A percentile compares a stretch with the other conserved stretches of the same genome.
Evolutionary conservation across 2,329 filamentous ascomycete species (phyloP).

Genomic region (Sordariomycetes sp.): DNA sequence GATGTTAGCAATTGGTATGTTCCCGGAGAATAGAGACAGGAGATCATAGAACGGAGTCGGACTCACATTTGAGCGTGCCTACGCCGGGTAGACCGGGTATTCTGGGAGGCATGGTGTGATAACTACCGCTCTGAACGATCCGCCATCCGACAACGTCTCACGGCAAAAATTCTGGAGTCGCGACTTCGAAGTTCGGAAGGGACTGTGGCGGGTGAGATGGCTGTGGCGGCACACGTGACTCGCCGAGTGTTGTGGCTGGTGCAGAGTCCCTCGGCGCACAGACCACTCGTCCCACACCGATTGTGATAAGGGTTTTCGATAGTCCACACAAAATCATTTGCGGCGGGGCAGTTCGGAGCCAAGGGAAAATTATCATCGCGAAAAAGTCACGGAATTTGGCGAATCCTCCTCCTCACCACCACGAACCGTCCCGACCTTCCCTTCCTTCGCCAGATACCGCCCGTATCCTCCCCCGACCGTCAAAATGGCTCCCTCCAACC

Average conservation of each 20-base stretch:
- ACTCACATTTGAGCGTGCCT: constrained; percentile 49
- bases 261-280: background rate
- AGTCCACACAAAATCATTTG: constrained; percentile 5
- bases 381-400: background rate
- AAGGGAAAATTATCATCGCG: background rate
- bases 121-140: background rate
- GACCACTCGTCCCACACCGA: background rate
- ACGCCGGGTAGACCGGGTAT: constrained; percentile 50
- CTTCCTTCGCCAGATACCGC: background rate
- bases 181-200: background rate
- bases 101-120: constrained; percentile 53
- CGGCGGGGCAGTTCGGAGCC: background rate
- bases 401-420: background rate
- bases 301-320: constrained; percentile 5
- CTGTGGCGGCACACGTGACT: background rate
- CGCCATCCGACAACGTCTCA: background rate
- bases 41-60: background rate
- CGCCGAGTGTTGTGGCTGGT: background rate
- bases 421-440: background rate
- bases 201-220: background rate
- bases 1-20: constrained; percentile 9
- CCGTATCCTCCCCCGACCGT: constrained; percentile 12
- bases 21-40: background rate
- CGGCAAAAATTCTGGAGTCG: constrained; percentile 8
- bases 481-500: constrained; percentile 93